phyloP scores from a whole-genome alignment of 495 filamentous ascomycete genomes.

The Tuber umbilicatum region DNA sequence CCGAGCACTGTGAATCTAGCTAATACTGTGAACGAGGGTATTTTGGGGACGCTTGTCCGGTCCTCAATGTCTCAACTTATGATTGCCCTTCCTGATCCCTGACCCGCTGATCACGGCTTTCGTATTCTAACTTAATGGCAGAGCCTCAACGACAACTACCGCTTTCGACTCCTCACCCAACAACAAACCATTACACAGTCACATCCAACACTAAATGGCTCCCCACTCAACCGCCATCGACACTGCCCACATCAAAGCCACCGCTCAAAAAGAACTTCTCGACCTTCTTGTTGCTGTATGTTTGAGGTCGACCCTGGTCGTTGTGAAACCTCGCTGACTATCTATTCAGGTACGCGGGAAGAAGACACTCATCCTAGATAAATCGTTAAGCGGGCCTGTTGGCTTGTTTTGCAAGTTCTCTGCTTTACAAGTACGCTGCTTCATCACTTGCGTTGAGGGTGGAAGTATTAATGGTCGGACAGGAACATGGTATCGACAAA shows the following conservation, averaged over 20 bases:
- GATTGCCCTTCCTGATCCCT: neutral
- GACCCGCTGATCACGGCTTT: neutral
- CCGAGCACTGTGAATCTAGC: neutral
- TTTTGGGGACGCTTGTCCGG: neutral
- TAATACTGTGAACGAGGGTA: neutral
- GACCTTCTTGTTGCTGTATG: constrained; percentile 86
- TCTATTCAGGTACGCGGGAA: constrained; percentile 77
- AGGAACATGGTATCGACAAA: constrained; percentile 93
- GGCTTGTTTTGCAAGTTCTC: constrained; percentile 92
- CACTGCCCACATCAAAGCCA: constrained; percentile 71
- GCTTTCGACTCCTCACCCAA: constrained; percentile 1
- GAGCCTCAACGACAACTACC: neutral
- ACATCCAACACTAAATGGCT: constrained; percentile 25
- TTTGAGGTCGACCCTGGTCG: constrained; percentile 43
- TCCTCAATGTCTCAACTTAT: neutral
- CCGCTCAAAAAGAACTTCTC: constrained; percentile 76
- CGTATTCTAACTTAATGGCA: neutral
- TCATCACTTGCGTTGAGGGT: neutral
- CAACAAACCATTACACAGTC: neutral
- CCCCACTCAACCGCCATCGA: constrained; percentile 67
- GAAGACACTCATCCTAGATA: constrained; percentile 95
- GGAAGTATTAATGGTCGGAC: constrained; percentile 41
- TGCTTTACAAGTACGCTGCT: constrained; percentile 51
- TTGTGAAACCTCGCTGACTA: constrained; percentile 36
- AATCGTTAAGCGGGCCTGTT: constrained; percentile 78